Evolutionary conservation across 805 yeast species (phyloP), one percentile per base, ranked within the genome.

Genomic region (Naumovozyma baii): DNA sequence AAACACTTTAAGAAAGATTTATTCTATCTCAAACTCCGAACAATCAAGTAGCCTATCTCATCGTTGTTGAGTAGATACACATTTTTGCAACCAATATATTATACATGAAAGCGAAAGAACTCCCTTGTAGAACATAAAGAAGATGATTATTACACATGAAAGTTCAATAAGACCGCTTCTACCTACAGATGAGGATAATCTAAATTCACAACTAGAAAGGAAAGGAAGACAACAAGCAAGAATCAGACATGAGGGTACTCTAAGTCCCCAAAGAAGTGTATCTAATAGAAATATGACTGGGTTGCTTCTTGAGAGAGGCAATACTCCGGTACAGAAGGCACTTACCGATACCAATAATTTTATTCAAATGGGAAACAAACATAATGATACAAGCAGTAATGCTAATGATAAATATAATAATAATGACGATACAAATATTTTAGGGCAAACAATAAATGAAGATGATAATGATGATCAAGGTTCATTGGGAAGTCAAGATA

Each of bases 311-410:
- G 15, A 38, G 13, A 37, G 28, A 12, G 40, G 39, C 29, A 36
- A 41, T 10, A 41, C 51, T 16, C 41, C 52, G 8, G 33, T 28
- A 18, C 43, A 50, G 33, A 57, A 51, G 33, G 64, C 64, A 2
- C 37, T 59, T 20, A 59, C 64, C 1, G 56, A 59, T 38, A 55
- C 61, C 3, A 42, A 51, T 39, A 57, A 57, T 40, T 59, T 59
- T 33, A 57, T 59, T 33, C 47, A 53, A 25, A 49, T 49, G 34
- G 47, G 44, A 13, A 42, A 40, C 34, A 26, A 42, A 12, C 28
- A 32, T 29, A 33, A 39, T 18, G 17, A 29, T 15, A 29, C 14
- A 16, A 33, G 22, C n/a, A 30, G 28, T 13, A 25, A 18, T 16
- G 31, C 37, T 8, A 37, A 34, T 18, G 32, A 31, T 9, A 36